A percentile compares a stretch with the other conserved stretches of the same genome.
Evolutionary conservation across 345 rosid species (phyloP).

Genomic region (Cochlearia excelsa): DNA sequence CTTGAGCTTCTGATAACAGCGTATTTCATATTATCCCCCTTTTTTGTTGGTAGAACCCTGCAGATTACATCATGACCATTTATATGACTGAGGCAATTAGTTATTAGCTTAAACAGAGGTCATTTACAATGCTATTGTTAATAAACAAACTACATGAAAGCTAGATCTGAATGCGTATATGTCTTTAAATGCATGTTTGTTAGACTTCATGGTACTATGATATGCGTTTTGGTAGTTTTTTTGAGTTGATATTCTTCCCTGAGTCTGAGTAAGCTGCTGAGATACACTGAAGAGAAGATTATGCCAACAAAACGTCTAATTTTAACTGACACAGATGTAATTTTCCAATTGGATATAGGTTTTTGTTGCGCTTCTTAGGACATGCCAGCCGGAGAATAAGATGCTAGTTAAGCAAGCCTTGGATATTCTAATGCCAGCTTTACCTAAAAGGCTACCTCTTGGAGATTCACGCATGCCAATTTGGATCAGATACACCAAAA

Average conservation of each 20-base stretch:
- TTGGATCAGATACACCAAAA: conserved; percentile 98
- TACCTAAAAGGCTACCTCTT: conserved; percentile 89
- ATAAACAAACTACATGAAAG: conserved; percentile 7
- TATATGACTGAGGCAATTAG: conserved; percentile 11
- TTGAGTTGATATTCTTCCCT: conserved; percentile 10
- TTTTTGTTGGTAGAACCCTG: conserved; percentile 13
- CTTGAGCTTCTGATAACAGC: conserved; percentile 10
- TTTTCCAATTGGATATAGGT: conserved; percentile 58
- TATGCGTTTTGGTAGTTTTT: conserved; percentile 14
- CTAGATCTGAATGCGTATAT: conserved; percentile 20
- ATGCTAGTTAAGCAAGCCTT: conserved; percentile 97
- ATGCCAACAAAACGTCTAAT: background rate
- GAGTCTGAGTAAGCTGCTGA: conserved; percentile 15
- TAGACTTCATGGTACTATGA: conserved; percentile 19
- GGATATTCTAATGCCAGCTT: conserved; percentile 97
- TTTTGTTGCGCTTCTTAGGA: conserved; percentile 97
- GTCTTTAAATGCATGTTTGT: conserved; percentile 21
- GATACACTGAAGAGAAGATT: conserved; percentile 3
- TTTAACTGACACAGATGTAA: conserved; percentile 20
- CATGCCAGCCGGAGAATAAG: conserved; percentile 98
- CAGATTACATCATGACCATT: conserved; percentile 8
- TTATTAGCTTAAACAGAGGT: conserved; percentile 9
- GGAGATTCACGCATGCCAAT: conserved; percentile 99
- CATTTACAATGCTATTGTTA: conserved; percentile 4
- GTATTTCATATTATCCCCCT: conserved; percentile 9